Evolutionary conservation across 129 eudicot species (phyloP), one percentile per base, ranked within the genome.

Genomic region (Chrysanthemum makinoi): DNA sequence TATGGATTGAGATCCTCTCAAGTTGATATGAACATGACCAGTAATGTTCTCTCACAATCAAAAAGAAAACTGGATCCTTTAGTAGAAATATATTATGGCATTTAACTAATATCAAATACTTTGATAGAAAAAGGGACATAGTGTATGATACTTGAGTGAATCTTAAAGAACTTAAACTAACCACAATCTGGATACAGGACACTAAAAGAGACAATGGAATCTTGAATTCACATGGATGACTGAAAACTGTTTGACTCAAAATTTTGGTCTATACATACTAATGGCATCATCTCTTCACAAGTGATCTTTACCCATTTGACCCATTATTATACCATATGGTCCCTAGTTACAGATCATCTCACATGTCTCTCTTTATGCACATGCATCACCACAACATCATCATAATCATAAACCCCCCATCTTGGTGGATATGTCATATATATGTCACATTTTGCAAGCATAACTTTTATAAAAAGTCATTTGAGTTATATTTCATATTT

Each of bases 281-380:
- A 19, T 49, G 56, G 58, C 58, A 67, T 67, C 43, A 46, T 48
- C 71, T 62, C 17, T 7, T 39, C 46, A 33, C 44, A 39, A 39
- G 44, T 39, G 44, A 39, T 39, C 9, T 39, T 39, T 39, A 39
- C 44, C 44, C 44, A 39, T 39, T 39, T 39, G 9, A 62, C 48
- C 48, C 44, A 62, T 62, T 17, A 62, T 28, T 44, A 51, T 0
- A 51, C 57, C 33, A 61, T 24, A 72, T 60, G 69, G 77, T 17
- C 69, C 69, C 77, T n/a, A 51, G 15, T 59, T 33, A 70, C 74
- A 54, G 53, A 14, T 55, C 19, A 70, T 55, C 43, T 70, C 74
- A 70, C 74, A 55, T 55, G 51, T 69, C 14, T 54, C 52, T 70
- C 74, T 49, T 49, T 62, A 50, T 62, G 70, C 77, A 49, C 69